Evolutionary conservation across 306 rosid genomes (phyloP), one percentile per base, ranked within the genome.

Genomic region (Quercus bicolor): DNA sequence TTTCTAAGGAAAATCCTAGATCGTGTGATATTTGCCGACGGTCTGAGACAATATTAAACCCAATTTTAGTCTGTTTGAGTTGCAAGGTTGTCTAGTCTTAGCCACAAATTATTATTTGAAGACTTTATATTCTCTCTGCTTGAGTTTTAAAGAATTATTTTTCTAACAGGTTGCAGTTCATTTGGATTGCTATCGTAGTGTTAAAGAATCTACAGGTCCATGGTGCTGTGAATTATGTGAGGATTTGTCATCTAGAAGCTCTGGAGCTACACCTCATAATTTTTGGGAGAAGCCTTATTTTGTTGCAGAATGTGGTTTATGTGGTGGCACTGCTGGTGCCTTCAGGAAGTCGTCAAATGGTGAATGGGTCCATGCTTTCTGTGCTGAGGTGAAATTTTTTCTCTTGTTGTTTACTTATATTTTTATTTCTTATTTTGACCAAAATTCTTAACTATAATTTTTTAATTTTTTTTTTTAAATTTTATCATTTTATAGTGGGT

Each of bases 161-260:
- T 23, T 72, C 7, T 83, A 66, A 82, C 94, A 96, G 99, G 98
- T 96, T 85, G 87, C 93, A 3, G 98, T 96, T 79, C 99, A 96
- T 90, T 86, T 92, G 89, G 92, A 84, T 80, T 96, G 99, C 87
- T 96, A 96, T 84, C 92, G 92, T 23, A 84, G 91, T 65, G 86
- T 89, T 76, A 90, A 87, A 80, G 97, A 90, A 82, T 86, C 95
- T 24, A 83, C 86, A 4, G 99, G 99, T 75, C 99, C 98, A 54
- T 96, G 99, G 99, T 86, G 83, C 79, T 96, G 99, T 87, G 98
- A 96, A 76, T 81, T 96, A 72, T 96, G 99, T 89, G 98, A 90
- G 81, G 93, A 89, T 69, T 70, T 89, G 53, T 84, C 80, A 61
- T 89, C 91, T 40, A 83, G 88, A 79, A 78, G 79, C 55, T 84